Percentiles rank a stretch among this genome's conserved stretches.
Conservation (phyloP, 2,329 filamentous ascomycete genomes). For the Bretziella fagacearum region DNA sequence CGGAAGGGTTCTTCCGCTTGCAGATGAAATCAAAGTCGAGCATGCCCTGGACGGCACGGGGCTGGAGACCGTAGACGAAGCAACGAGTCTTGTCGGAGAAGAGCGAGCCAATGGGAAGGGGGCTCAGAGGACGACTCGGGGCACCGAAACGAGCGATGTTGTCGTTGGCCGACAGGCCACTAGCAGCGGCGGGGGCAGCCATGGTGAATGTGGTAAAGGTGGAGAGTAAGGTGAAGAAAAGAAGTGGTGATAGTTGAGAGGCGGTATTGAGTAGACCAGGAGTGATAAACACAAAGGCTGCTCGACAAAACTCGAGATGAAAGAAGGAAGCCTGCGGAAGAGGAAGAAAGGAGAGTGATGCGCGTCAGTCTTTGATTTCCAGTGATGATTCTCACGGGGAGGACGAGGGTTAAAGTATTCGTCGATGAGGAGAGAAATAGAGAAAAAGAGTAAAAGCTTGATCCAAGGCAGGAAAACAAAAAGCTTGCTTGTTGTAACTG, state of each 20-base stretch:
- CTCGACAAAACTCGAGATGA: constrained; percentile 6
- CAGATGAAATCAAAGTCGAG: constrained; percentile 99
- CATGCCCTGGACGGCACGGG: constrained; percentile 79
- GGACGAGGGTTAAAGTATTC: not conserved
- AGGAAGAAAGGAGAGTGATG: not conserved
- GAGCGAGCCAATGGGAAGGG: constrained; percentile 71
- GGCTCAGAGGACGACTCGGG: constrained; percentile 81
- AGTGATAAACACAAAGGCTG: not conserved
- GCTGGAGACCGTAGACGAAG: constrained; percentile 98
- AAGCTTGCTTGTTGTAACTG: not conserved
- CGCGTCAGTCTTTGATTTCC: not conserved
- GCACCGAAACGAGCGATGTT: constrained; percentile 95
- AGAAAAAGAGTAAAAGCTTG: not conserved
- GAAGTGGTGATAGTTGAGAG: constrained; percentile 2
- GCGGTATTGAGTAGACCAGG: not conserved
- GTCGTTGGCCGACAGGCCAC: constrained; percentile 68
- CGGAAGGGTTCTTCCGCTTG: constrained; percentile 91
- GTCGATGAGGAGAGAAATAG: not conserved
- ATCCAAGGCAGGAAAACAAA: not conserved
- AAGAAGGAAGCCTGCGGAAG: not conserved
- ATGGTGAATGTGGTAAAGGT: constrained; percentile 15
- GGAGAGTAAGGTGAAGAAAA: constrained; percentile 15
- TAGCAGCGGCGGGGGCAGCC: constrained; percentile 30
- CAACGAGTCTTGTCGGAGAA: constrained; percentile 99
- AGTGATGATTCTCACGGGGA: too few species aligned